Base-by-base conservation (phyloP, 116 monocot species). In the Phalaenopsis hybrid region DNA sequence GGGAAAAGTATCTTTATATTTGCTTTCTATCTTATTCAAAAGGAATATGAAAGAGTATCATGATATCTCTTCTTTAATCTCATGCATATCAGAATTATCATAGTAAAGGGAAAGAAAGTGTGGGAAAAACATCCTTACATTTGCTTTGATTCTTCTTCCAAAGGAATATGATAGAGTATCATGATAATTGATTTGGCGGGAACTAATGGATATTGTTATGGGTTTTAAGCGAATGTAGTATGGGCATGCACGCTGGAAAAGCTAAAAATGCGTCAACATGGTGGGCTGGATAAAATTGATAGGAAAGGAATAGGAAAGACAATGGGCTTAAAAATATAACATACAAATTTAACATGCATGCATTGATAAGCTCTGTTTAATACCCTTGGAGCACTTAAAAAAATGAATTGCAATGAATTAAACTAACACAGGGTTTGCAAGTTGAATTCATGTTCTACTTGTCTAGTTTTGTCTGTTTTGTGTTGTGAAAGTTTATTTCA, bases 121-220 rank as follows among this genome's bases (percentile, higher is more conserved):
- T 41, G 4, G 55, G 3, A 55, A 16, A 55, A 55, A 15, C 16
- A 55, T 4, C 55, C 16, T 55, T 16, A 16, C 15, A 55, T 55
- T 41, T 3, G 16, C 15, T 55, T 55, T 55, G 4, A 55, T 55
- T 55, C 16, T 15, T 55, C 4, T 55, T 55, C 17, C 13, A 17
- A 55, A 55, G 16, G 25, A 3, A 67, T 67, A 67, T 67, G 67
- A 28, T 28, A 31, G 28, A 67, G 7, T 67, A 28, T 67, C 6
- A 67, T 67, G 67, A 67, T 67, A 67, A 67, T 67, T 67, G 31
- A 63, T 63, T 28, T 67, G 25, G 67, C 25, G 67, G 25, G 28
- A 23, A 67, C 16, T 11, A 25, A 67, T 67, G 67, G 0, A 72
- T 41, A 72, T 17, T 37, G 72, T 72, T 41, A 16, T 67, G 67